These are phyloP conservation scores for Hordeum marinum DNA, from an alignment of 176 grass and related monocot genomes.

Conservation along the genomic window DNA sequence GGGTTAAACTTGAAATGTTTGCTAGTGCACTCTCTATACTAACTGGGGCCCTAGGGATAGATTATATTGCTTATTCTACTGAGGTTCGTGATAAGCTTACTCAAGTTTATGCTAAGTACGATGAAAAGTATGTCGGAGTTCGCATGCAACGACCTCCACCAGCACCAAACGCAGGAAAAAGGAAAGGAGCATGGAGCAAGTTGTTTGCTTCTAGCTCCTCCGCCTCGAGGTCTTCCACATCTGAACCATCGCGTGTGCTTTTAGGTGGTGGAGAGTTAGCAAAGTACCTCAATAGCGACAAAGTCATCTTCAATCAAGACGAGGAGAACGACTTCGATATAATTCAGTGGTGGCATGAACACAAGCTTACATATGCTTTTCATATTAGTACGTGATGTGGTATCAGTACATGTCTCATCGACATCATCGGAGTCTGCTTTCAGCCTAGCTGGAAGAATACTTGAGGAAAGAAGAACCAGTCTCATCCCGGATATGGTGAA, in stretches of 20 bases:
- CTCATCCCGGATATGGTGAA: too few species aligned
- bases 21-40: background rate
- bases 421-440: too few species aligned
- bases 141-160: background rate
- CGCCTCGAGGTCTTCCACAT: background rate
- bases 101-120: background rate
- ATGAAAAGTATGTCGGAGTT: background rate
- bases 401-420: too few species aligned
- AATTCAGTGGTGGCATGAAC: too few species aligned
- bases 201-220: background rate
- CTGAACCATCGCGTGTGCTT: background rate
- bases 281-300: too few species aligned
- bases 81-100: background rate
- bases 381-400: too few species aligned
- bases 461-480: too few species aligned
- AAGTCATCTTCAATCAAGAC: too few species aligned
- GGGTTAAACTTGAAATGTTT: background rate
- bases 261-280: too few species aligned
- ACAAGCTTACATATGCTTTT: too few species aligned
- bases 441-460: too few species aligned
- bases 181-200: background rate
- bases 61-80: background rate
- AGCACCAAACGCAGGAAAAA: background rate
- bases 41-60: background rate
- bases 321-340: too few species aligned